Evolutionary conservation across 306 rosid genomes (phyloP).

Genomic region (Vachellia pachyceras): DNA sequence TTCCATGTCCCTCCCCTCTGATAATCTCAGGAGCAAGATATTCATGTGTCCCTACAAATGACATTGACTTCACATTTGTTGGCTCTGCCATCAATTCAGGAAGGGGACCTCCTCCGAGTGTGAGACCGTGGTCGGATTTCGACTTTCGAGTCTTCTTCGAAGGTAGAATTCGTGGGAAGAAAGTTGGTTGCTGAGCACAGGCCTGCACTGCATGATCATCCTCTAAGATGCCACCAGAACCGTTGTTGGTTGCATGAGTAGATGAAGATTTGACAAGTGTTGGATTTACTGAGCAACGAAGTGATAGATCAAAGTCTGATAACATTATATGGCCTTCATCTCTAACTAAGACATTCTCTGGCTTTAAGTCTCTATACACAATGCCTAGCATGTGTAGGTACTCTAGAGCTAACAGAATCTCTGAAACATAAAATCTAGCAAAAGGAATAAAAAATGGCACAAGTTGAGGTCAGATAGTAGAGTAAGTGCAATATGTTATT

Average conservation of each 20-base stretch:
- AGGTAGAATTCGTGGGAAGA: constrained; percentile 80
- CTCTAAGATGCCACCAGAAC: constrained; percentile 40
- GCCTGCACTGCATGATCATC: constrained; percentile 58
- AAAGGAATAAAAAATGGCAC: constrained; percentile 31
- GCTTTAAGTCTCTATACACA: constrained; percentile 90
- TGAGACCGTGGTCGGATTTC: constrained; percentile 76
- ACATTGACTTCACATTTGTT: constrained; percentile 84
- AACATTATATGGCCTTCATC: constrained; percentile 96
- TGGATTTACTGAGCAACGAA: constrained; percentile 86
- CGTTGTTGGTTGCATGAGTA: constrained; percentile 31
- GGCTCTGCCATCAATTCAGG: constrained; percentile 94
- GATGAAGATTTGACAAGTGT: constrained; percentile 85
- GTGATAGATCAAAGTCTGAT: constrained; percentile 87
- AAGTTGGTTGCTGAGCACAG: constrained; percentile 62
- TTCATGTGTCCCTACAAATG: constrained; percentile 93
- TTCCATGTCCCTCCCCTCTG: constrained; percentile 89
- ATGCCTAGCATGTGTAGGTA: constrained; percentile 95
- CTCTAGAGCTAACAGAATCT: constrained; percentile 82
- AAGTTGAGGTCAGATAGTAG: background rate
- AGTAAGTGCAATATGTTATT: background rate
- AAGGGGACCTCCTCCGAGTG: constrained; percentile 61
- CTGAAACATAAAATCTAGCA: constrained; percentile 79
- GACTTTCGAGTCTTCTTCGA: constrained; percentile 74
- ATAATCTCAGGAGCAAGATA: constrained; percentile 90
- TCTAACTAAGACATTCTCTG: constrained; percentile 86